Percentiles rank a stretch among this genome's conserved stretches.
These are phyloP conservation scores for Cucurbita moschata DNA, from an alignment of 306 rosid genomes.

Conservation along the genomic window DNA sequence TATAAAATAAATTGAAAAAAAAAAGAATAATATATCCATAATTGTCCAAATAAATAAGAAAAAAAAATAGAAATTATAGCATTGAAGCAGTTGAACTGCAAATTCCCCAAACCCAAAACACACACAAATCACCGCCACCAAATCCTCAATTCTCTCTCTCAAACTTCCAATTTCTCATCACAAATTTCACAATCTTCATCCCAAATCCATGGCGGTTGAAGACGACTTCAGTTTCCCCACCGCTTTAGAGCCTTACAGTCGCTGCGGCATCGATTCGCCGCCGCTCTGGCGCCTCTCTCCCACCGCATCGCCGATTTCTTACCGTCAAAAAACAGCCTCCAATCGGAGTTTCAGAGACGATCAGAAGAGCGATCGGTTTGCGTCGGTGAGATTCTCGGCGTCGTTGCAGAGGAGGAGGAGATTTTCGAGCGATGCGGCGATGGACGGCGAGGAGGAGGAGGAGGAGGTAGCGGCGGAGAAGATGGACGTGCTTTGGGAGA, in stretches of 20 bases:
- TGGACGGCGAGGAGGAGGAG: not conserved
- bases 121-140: not conserved
- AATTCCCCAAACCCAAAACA: not conserved
- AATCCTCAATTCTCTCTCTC: not conserved
- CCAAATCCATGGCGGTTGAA: conserved; percentile 1
- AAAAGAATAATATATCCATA: not conserved
- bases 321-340: too few species aligned
- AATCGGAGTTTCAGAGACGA: not conserved
- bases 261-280: conserved; percentile 8
- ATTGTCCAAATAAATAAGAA: not conserved
- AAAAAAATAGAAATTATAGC: not conserved
- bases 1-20: too few species aligned
- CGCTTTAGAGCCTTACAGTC: not conserved
- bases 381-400: not conserved
- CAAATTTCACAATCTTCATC: not conserved
- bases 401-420: not conserved
- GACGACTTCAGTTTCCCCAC: conserved; percentile 9
- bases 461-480: not conserved
- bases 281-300: conserved; percentile 11
- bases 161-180: not conserved
- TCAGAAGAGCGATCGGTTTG: not conserved
- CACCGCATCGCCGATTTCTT: not conserved
- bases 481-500: conserved; percentile 12
- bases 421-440: not conserved
- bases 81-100: conserved; percentile 13